phyloP scores from a whole-genome alignment of 2,329 filamentous ascomycete genomes.

The Microdochium trichocladiopsis region DNA sequence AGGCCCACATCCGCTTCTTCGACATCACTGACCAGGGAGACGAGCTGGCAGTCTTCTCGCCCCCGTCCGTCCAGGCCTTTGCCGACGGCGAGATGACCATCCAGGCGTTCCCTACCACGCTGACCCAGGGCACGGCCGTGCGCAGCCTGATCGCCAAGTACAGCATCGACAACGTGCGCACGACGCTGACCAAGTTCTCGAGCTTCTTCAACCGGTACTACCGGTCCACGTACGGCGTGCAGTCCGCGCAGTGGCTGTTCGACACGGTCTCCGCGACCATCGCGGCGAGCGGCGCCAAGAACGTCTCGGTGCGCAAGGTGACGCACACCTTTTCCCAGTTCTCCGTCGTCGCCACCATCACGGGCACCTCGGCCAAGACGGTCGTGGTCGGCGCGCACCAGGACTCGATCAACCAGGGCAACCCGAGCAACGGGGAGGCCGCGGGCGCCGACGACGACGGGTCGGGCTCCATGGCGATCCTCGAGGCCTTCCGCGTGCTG shows the following conservation, averaged over 20 bases:
- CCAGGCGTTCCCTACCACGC: slow-evolving; percentile 46
- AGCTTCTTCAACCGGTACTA: slow-evolving; percentile 64
- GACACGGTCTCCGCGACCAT: slow-evolving; percentile 58
- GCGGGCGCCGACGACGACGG: slow-evolving; percentile 75
- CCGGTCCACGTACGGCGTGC: slow-evolving; percentile 54
- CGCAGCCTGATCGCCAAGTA: slow-evolving; percentile 50
- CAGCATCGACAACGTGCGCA: slow-evolving; percentile 56
- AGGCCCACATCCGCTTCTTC: slow-evolving; percentile 70
- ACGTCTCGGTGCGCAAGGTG: slow-evolving; percentile 58
- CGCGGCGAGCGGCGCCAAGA: slow-evolving; percentile 48
- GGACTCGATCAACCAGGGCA: slow-evolving; percentile 71
- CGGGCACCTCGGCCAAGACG: slow-evolving; percentile 64
- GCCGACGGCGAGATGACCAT: slow-evolving; percentile 16
- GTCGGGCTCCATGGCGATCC: slow-evolving; percentile 69
- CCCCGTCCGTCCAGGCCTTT: slow-evolving; percentile 15
- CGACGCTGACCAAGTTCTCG: slow-evolving; percentile 59
- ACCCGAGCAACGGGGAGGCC: slow-evolving; percentile 62
- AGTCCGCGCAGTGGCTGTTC: slow-evolving; percentile 71
- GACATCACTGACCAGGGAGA: slow-evolving; percentile 60
- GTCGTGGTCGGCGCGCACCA: slow-evolving; percentile 74
- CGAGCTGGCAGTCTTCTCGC: slow-evolving; percentile 40
- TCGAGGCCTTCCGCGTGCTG: slow-evolving; percentile 69
- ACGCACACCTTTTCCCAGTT: slow-evolving; percentile 67
- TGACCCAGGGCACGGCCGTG: slow-evolving; percentile 50
- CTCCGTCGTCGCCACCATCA: slow-evolving; percentile 74